A percentile compares a stretch with the other conserved stretches of the same genome.
Evolutionary conservation across 2,329 filamentous ascomycete genomes (phyloP).

Genomic region (Ilyonectria robusta): DNA sequence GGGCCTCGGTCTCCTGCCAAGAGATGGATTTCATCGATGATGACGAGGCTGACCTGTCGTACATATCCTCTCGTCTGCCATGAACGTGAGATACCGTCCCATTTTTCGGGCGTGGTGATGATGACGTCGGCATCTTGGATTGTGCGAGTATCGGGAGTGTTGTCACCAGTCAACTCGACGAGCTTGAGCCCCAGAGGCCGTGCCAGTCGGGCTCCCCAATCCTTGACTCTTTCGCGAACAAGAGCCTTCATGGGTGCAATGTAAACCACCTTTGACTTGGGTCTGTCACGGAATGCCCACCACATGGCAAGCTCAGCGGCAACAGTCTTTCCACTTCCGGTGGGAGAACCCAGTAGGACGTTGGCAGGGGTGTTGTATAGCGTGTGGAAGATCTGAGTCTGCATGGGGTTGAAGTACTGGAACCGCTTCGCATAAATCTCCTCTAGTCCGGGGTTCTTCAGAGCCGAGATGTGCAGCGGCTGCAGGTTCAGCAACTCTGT

Average conservation of each 20-base stretch:
- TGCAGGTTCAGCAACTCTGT: constrained; percentile 94
- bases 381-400: constrained; percentile 98
- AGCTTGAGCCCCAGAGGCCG: constrained; percentile 88
- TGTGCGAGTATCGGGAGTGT: constrained; percentile 95
- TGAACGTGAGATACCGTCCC: constrained; percentile 98
- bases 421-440: constrained; percentile 91
- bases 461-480: constrained; percentile 86
- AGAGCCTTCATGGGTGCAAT: constrained; percentile 99
- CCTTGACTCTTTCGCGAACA: constrained; percentile 94
- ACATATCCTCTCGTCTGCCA: constrained; percentile 99
- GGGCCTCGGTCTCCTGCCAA: constrained; percentile 97
- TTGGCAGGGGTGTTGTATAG: constrained; percentile 94
- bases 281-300: constrained; percentile 97
- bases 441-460: constrained; percentile 90
- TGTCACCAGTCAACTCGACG: constrained; percentile 96
- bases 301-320: constrained; percentile 98
- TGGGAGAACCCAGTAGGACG: constrained; percentile 94
- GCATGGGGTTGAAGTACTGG: constrained; percentile 99
- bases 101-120: constrained; percentile 99
- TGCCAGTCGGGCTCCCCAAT: constrained; percentile 89
- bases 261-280: constrained; percentile 97
- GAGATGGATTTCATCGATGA: constrained; percentile 98
- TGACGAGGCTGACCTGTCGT: constrained; percentile 92
- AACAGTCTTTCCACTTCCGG: constrained; percentile 97
- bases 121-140: constrained; percentile 98